Evolutionary conservation across 352 stramenopile genomes (phyloP).

Genomic region (Globisporangium carolinianum): DNA sequence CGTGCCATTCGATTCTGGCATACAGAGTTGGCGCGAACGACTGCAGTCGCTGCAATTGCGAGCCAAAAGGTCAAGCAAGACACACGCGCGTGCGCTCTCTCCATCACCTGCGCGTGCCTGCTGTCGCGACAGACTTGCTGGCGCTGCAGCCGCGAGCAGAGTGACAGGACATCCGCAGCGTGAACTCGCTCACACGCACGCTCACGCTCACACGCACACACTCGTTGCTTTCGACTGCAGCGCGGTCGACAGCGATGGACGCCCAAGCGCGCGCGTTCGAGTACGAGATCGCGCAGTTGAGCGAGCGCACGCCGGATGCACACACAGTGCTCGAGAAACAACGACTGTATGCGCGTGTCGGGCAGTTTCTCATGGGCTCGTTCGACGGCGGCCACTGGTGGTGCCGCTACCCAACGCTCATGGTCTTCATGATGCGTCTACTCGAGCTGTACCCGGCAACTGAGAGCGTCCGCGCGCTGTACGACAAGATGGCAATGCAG

Average conservation of each 20-base stretch:
- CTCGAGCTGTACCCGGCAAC: slow-evolving; percentile 67
- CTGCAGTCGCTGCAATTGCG: too few relatives aligned
- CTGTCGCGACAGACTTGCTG: too few relatives aligned
- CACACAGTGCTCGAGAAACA: slow-evolving; percentile 49
- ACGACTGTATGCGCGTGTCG: slow-evolving; percentile 66
- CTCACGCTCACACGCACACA: too few relatives aligned
- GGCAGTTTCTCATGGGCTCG: slow-evolving; percentile 67
- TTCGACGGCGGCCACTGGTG: slow-evolving; percentile 71
- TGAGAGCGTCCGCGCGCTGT: slow-evolving; percentile 68
- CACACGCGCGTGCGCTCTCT: too few relatives aligned
- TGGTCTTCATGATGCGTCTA: slow-evolving; percentile 86
- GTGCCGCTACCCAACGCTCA: slow-evolving; percentile 71
- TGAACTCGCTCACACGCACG: too few relatives aligned
- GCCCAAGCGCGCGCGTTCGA: slow-evolving; percentile 25
- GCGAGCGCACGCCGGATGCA: slow-evolving; percentile 13
- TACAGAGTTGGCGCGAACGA: too few relatives aligned
- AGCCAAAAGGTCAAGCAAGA: too few relatives aligned
- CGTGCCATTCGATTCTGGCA: too few relatives aligned
- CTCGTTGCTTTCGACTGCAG: too few relatives aligned
- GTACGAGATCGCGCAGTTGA: slow-evolving; percentile 27
- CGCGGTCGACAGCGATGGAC: slow-evolving; percentile 7
- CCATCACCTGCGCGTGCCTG: too few relatives aligned
- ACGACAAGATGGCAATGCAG: slow-evolving; percentile 65
- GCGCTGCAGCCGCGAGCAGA: too few relatives aligned
- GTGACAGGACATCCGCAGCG: too few relatives aligned